Evolutionary conservation across 164 flowering plant genomes (phyloP).

Genomic region (Macadamia tetraphylla): DNA sequence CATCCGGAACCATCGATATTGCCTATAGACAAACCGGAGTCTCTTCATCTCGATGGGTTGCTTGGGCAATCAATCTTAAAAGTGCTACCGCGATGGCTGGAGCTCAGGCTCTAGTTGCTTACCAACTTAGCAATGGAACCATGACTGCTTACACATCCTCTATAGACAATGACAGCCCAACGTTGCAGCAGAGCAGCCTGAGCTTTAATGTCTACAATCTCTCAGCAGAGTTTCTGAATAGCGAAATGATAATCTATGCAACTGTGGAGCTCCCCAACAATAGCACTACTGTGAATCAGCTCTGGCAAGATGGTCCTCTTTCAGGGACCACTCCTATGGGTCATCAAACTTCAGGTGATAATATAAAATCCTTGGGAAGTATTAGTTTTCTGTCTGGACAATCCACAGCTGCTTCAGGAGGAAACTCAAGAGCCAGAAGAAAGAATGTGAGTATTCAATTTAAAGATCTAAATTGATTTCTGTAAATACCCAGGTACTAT

Average conservation of each 20-base stretch:
- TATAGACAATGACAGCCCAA: slow-evolving; percentile 5
- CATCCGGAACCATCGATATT: slow-evolving; percentile 14
- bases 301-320: slow-evolving; percentile 41
- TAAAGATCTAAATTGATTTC: too few species aligned
- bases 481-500: not conserved
- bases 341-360: not conserved
- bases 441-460: slow-evolving; percentile 33
- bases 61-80: slow-evolving; percentile 38
- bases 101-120: slow-evolving; percentile 52
- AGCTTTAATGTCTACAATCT: slow-evolving; percentile 17
- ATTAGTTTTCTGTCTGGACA: not conserved
- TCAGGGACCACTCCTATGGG: not conserved
- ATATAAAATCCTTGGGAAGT: not conserved
- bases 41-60: slow-evolving; percentile 25
- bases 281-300: slow-evolving; percentile 21
- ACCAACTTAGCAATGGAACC: slow-evolving; percentile 13
- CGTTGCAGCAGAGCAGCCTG: slow-evolving; percentile 20
- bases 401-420: slow-evolving; percentile 9
- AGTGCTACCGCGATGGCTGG: slow-evolving; percentile 32
- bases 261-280: slow-evolving; percentile 15
- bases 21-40: slow-evolving; percentile 23
- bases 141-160: slow-evolving; percentile 37
- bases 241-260: slow-evolving; percentile 37
- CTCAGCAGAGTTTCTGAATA: not conserved
- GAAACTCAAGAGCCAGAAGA: slow-evolving; percentile 18